Base-by-base conservation (phyloP, 208 protist species). In the Trypanosoma grayi region DNA sequence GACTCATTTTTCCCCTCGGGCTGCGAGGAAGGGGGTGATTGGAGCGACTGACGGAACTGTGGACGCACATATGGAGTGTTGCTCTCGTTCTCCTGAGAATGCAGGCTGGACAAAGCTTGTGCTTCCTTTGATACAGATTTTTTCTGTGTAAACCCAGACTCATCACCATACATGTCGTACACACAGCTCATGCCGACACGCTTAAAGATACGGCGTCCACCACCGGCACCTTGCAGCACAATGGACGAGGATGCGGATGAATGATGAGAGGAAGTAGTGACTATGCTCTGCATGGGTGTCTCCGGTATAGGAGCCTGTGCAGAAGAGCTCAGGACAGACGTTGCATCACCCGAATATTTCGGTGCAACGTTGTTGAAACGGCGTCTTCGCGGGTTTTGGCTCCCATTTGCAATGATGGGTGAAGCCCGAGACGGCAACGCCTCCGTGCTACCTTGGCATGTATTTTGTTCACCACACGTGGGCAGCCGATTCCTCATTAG, bases 141-240 rank as follows among this genome's bases (percentile, higher is more conserved):
- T 37, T 27, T 18, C n/a, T 50, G 25, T 28, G 24, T 8, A 1
- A 1, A 41, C 8, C 4, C 18, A 36, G 60, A 20, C 13, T 37
- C 27, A 30, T 65, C 37, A 39, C 25, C 33, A 30, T 34, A 41
- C 13, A 40, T 48, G 27, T 50, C 48, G 28, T 46, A 48, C 13
- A 65, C 28, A 50, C 27, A 51, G 20, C 44, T 34, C 60, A 57
- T 56, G 16, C 60, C 60, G 27, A 57, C 11, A 43, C 60, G 60
- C 40, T 50, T 47, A 47, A 65, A 65, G 30, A 50, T 65, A 10
- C 60, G 60, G 27, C 48, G 60, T 24, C 47, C 60, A 47, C 39
- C 39, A 28, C 47, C 60, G 2, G 39, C 60, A 1, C 48, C 48
- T n/a, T 40, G 45, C 20, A 39, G 20, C 28, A 30, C 16, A 11